Percentiles rank a stretch among this genome's conserved stretches.
These are phyloP conservation scores for Stachybotrys chlorohalonatus DNA, from an alignment of 2,329 filamentous ascomycete species.

Conservation along the genomic window DNA sequence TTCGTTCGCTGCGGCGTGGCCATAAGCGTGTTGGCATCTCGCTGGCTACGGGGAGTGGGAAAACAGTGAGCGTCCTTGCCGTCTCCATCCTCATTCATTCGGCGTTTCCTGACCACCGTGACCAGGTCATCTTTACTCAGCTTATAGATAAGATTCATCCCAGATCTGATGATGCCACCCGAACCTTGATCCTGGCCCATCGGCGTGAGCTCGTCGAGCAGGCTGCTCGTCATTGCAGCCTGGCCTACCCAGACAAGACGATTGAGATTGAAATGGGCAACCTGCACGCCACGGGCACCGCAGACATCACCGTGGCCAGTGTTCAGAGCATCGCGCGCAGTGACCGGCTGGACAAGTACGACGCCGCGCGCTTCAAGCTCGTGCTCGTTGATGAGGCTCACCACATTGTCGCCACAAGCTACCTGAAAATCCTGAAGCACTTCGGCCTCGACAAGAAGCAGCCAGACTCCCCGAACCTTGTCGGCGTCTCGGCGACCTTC, in stretches of 20 bases:
- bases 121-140: constrained; percentile 87
- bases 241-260: constrained; percentile 68
- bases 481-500: constrained; percentile 81
- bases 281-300: constrained; percentile 63
- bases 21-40: constrained; percentile 78
- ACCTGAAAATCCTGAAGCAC: constrained; percentile 66
- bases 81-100: background rate
- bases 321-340: constrained; percentile 74
- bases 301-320: constrained; percentile 91
- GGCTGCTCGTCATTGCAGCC: constrained; percentile 74
- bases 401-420: constrained; percentile 81
- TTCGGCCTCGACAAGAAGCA: constrained; percentile 56
- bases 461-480: constrained; percentile 49
- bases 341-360: constrained; percentile 72
- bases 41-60: constrained; percentile 78
- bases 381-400: constrained; percentile 94
- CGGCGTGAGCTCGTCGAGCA: constrained; percentile 91
- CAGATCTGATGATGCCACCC: constrained; percentile 41
- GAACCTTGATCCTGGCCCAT: constrained; percentile 87
- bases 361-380: constrained; percentile 74
- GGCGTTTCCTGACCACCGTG: constrained; percentile 4
- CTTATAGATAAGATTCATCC: constrained; percentile 70
- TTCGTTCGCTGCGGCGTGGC: constrained; percentile 58
- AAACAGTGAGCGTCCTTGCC: constrained; percentile 54
- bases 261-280: constrained; percentile 91